phyloP scores from a whole-genome alignment of 306 rosid species.

The Medicago lupulina region DNA sequence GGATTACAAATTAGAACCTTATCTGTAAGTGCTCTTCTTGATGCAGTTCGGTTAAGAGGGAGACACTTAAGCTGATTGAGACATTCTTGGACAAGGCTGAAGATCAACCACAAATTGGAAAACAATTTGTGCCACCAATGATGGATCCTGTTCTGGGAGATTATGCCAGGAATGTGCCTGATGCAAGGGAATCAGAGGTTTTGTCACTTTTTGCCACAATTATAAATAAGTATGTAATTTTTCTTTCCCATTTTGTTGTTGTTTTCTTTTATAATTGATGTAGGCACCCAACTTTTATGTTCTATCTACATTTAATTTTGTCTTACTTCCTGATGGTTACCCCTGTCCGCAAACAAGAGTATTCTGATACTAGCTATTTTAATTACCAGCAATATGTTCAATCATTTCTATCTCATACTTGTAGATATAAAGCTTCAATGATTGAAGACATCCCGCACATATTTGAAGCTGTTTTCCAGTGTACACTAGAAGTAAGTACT shows the following conservation, averaged over 20 bases:
- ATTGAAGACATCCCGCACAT: slow-evolving; percentile 87
- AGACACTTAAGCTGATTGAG: slow-evolving; percentile 86
- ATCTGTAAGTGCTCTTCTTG: slow-evolving; percentile 27
- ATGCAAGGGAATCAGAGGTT: slow-evolving; percentile 95
- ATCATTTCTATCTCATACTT: slow-evolving; percentile 27
- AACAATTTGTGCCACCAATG: slow-evolving; percentile 97
- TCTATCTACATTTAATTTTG: not conserved
- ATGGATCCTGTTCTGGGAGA: slow-evolving; percentile 94
- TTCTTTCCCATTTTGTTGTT: not conserved
- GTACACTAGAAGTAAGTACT: slow-evolving; percentile 97
- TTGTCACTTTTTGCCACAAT: slow-evolving; percentile 94
- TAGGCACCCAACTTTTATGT: not conserved
- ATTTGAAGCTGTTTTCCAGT: slow-evolving; percentile 98
- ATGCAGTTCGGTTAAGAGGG: slow-evolving; percentile 97
- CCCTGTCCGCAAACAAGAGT: not conserved
- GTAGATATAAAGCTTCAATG: slow-evolving; percentile 89
- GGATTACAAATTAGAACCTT: slow-evolving; percentile 1
- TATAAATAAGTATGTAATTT: slow-evolving; percentile 67
- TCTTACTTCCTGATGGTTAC: not conserved
- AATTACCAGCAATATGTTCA: not conserved
- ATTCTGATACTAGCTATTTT: slow-evolving; percentile 1
- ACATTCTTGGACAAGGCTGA: slow-evolving; percentile 98
- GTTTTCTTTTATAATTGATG: not conserved
- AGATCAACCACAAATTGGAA: slow-evolving; percentile 92
- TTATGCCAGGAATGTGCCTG: slow-evolving; percentile 93